phyloP scores from a whole-genome alignment of 2,329 filamentous ascomycete genomes.

The Penicillium sp. region DNA sequence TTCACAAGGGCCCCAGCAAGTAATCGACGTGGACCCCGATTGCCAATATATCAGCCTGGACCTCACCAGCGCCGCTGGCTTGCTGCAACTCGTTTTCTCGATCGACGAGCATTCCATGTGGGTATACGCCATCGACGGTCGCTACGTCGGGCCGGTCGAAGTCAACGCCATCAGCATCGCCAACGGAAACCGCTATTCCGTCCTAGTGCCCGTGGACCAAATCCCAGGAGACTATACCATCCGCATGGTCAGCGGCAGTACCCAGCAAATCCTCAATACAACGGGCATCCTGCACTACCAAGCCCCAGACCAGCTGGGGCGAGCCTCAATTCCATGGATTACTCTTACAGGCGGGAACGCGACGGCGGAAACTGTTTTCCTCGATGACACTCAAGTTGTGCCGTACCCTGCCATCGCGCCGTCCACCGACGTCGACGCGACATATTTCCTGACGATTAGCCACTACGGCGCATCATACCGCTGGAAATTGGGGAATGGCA shows the following conservation, averaged over 20 bases:
- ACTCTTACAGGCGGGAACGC: constrained; percentile 51
- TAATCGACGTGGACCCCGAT: constrained; percentile 35
- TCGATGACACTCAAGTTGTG: constrained; percentile 46
- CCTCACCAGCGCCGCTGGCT: constrained; percentile 39
- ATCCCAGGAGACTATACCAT: constrained; percentile 55
- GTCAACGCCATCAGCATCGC: constrained; percentile 40
- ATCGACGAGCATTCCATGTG: constrained; percentile 50
- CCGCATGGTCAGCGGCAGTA: constrained; percentile 52
- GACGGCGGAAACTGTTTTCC: constrained; percentile 45
- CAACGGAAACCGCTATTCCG: constrained; percentile 44
- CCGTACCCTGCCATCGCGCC: constrained; percentile 54
- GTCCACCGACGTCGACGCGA: constrained; percentile 47
- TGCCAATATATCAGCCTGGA: constrained; percentile 41
- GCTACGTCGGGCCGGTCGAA: constrained; percentile 43
- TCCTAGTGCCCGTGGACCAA: constrained; percentile 48
- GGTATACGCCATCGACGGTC: constrained; percentile 49
- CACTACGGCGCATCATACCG: constrained; percentile 25
- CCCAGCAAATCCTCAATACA: constrained; percentile 58
- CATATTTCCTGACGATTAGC: constrained; percentile 26
- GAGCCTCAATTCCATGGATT: constrained; percentile 48
- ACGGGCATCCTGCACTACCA: constrained; percentile 53
- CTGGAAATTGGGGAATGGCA: constrained; percentile 30
- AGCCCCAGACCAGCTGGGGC: constrained; percentile 15
- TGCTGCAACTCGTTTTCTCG: constrained; percentile 38
- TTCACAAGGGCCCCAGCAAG: constrained; percentile 27